Evolutionary conservation across 441 rosid species (phyloP).

Genomic region (Aquilaria agallochum): DNA sequence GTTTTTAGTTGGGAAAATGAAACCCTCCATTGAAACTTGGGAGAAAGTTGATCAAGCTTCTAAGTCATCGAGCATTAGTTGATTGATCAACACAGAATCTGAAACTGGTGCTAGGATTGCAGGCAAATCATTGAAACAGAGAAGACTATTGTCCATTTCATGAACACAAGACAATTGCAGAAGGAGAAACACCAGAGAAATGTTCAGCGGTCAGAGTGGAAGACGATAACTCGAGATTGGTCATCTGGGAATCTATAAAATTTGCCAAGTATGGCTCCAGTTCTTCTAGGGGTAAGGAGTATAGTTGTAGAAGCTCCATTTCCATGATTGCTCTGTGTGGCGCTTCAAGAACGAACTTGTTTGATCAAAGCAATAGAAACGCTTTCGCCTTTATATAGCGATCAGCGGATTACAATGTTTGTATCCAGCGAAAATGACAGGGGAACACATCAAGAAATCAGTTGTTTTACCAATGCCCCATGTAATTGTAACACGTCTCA

Average conservation of each 20-base stretch:
- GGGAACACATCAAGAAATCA: no score
- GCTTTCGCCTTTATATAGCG: no score
- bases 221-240: slow-evolving; percentile 18
- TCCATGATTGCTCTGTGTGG: background rate
- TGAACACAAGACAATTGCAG: slow-evolving; percentile 7
- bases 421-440: no score
- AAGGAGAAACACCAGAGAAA: slow-evolving; percentile 19
- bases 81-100: slow-evolving; percentile 4
- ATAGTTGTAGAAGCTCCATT: slow-evolving; percentile 11
- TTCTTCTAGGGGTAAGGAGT: slow-evolving; percentile 18
- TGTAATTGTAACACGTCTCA: no score
- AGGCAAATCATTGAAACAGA: slow-evolving; percentile 4
- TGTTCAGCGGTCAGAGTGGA: slow-evolving; percentile 11
- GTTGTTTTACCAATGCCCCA: no score
- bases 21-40: slow-evolving; percentile 7
- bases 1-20: slow-evolving; percentile 19
- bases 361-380: no score
- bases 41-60: slow-evolving; percentile 15
- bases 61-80: slow-evolving; percentile 10
- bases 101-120: slow-evolving; percentile 8
- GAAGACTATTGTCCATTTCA: background rate
- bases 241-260: slow-evolving; percentile 9
- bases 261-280: slow-evolving; percentile 12
- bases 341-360: no score
- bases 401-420: no score